Evolutionary conservation across 192 early-diverging fungal species (phyloP), one percentile per base, ranked within the genome.

Genomic region (Ambispora gerdemannii): DNA sequence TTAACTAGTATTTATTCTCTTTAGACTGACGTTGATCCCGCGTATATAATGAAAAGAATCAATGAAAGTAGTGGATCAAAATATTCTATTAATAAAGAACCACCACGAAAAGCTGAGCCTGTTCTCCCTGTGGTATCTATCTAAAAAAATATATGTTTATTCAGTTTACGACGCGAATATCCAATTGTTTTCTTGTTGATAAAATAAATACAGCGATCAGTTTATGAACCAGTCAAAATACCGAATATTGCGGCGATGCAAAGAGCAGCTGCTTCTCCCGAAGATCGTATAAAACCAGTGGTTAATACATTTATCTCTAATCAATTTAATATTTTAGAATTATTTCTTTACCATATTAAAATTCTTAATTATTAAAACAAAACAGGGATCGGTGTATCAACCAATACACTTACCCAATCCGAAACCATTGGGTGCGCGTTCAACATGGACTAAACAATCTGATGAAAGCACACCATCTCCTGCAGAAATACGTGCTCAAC

Each of bases 41-140:
- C 75, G 10, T 81, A 84, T 63, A 96, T 98, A 71, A 92, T 94
- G 89, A 89, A 92, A 77, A 85, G 91, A 74, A 84, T 96, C 22
- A 74, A 82, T 20, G 90, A 92, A 64, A 88, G 88, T 36, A 90
- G 92, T 17, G 96, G 95, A 1, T 88, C 95, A 11, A 94, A 96
- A 66, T 98, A 98, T 77, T 92, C 91, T 65, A 81, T 91, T 92
- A 58, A 82, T 87, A 72, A 85, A 85, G 56, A 63, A 50, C 19
- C 67, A 61, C 17, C 66, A 52, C 25, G 30, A 51, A 52, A 77
- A 77, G 38, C 72, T 28, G 64, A 82, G 67, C 62, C 81, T 31
- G 51, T 77, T 63, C 34, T 77, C 38, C 75, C 86, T 64, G 77
- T 81, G 55, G 82, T 83, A 82, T 63, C 19, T 22, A 10, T 2